Conservation (phyloP, 2,329 filamentous ascomycete genomes). For the Ophiostoma pallidulum region DNA sequence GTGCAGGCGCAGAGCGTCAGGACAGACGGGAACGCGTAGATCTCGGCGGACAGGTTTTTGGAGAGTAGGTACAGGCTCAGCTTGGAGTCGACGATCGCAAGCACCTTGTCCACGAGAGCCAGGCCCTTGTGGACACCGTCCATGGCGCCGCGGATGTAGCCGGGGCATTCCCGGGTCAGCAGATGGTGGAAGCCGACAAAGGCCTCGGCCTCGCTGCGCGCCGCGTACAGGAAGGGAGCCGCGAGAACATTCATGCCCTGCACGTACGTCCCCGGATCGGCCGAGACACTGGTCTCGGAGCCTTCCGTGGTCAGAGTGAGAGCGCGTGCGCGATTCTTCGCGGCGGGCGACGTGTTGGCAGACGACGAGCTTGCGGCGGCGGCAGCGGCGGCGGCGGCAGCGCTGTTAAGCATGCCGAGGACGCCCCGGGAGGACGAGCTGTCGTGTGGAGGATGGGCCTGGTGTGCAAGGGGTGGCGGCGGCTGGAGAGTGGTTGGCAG, state of each 20-base stretch:
- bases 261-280: slow-evolving; percentile 78
- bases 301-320: slow-evolving; percentile 54
- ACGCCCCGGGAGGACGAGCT: slow-evolving; percentile 2
- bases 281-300: slow-evolving; percentile 46
- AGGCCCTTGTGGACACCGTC: slow-evolving; percentile 92
- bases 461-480: slow-evolving; percentile 10
- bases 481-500: slow-evolving; percentile 17
- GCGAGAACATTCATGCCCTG: slow-evolving; percentile 99
- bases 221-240: slow-evolving; percentile 89
- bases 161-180: slow-evolving; percentile 79
- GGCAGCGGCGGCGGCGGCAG: neutral
- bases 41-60: slow-evolving; percentile 82
- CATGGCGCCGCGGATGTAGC: slow-evolving; percentile 93
- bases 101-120: slow-evolving; percentile 80
- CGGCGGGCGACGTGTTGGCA: slow-evolving; percentile 31
- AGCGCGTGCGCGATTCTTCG: slow-evolving; percentile 45
- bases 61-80: slow-evolving; percentile 73
- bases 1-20: slow-evolving; percentile 93
- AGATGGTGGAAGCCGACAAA: slow-evolving; percentile 85
- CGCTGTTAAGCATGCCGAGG: slow-evolving; percentile 8
- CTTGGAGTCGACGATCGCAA: slow-evolving; percentile 85
- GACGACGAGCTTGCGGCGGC: slow-evolving; percentile 23
- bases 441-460: slow-evolving; percentile 13
- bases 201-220: slow-evolving; percentile 87
- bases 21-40: slow-evolving; percentile 94